Conservation (phyloP, 257 asterid species). For the Osmanthus fragrans region DNA sequence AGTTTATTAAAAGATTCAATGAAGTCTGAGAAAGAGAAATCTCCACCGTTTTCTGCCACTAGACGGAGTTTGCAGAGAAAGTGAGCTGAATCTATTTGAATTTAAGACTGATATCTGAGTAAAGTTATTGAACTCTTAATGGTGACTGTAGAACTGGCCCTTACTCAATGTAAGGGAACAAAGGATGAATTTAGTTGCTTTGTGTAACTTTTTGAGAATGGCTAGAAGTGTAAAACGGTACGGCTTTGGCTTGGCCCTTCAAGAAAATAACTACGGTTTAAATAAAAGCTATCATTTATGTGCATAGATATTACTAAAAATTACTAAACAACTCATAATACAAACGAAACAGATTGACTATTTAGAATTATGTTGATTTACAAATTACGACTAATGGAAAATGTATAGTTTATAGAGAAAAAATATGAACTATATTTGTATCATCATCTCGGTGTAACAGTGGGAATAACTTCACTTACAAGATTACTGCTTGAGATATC, state of each 20-base stretch:
- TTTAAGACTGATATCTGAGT: not conserved
- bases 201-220: too few species aligned
- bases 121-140: not conserved
- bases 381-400: not conserved
- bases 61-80: constrained; percentile 50
- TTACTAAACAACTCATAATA: not conserved
- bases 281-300: not conserved
- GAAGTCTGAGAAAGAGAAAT: constrained; percentile 25
- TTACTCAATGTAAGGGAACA: not conserved
- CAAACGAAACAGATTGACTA: constrained; percentile 20
- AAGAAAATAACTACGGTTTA: not conserved
- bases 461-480: constrained; percentile 55
- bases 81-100: constrained; percentile 9
- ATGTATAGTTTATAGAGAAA: not conserved
- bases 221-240: too few species aligned
- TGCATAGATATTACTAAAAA: constrained; percentile 4
- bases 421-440: not conserved
- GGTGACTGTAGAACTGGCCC: not conserved
- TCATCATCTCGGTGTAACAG: constrained; percentile 59
- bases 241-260: not conserved
- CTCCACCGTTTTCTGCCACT: constrained; percentile 31
- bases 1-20: constrained; percentile 17
- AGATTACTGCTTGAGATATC: constrained; percentile 72
- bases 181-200: not conserved
- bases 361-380: constrained; percentile 19